Evolutionary conservation across 2,329 filamentous ascomycete genomes (phyloP), one percentile per base, ranked within the genome.

Genomic region (Ceratocystis eucalypticola): DNA sequence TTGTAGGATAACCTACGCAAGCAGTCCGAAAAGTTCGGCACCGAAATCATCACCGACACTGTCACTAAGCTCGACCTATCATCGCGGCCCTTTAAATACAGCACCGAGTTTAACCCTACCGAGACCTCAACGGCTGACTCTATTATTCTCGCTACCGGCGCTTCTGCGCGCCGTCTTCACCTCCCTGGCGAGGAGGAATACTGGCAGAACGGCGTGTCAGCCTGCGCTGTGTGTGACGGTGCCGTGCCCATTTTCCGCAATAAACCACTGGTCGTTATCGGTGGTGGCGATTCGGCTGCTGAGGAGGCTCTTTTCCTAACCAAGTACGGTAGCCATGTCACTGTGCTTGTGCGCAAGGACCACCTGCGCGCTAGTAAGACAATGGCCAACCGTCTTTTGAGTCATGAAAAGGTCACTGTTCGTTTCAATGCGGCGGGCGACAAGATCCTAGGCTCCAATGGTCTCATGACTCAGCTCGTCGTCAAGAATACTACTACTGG

Each of bases 251-350:
- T 99, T 76, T 99, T 96, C 86, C 85, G 93, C 72, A 91, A 96
- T 77, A 96, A 96, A 82, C 93, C 89, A 7, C 82, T 99, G 66
- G 90, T 93, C 50, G 94, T 99, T 62, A 96, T 99, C 70, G 94
- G 94, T 70, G 95, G 94, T 70, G 94, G 94, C 73, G 94, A 99
- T 78, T 96, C 90, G 17, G 94, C 94, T 20, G 94, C 95, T 33
- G 95, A 99, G 79, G 94, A 99, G 83, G 91, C 92, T 66, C 88
- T 96, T 72, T 99, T 96, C 80, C 80, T 99, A 71, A 96, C 94
- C 69, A 99, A 97, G 82, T 99, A 97, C 79, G 94, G 88, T 70
- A 91, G 87, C 77, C 91, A 94, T 76, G 93, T 99, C 69, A 96
- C 89, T 22, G 94, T 99, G 5, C 83, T 99, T 45, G 95, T 99